Evolutionary conservation across 768 basidiomycete genomes (phyloP).

Genomic region (Coprinopsis cinerea): DNA sequence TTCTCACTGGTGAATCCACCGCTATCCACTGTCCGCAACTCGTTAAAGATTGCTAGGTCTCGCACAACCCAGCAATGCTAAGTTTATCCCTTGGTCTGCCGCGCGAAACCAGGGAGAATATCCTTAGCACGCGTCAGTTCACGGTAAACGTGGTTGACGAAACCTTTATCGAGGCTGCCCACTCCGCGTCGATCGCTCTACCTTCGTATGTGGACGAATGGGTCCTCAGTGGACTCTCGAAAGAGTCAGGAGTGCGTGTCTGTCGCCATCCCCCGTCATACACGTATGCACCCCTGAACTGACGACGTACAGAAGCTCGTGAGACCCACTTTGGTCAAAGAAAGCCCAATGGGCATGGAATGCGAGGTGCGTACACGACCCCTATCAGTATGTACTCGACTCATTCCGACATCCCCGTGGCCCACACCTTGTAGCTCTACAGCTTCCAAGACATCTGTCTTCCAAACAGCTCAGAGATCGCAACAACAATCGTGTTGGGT

Average conservation of each 20-base stretch:
- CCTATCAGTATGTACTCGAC: not conserved
- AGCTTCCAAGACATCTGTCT: conserved; percentile 42
- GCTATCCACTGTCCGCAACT: not conserved
- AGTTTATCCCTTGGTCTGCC: conserved; percentile 52
- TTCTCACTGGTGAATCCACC: conserved; percentile 49
- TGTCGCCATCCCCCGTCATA: conserved; percentile 2
- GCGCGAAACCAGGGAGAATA: conserved; percentile 63
- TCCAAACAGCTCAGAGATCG: conserved; percentile 28
- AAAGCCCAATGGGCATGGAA: conserved; percentile 56
- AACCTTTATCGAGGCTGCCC: conserved; percentile 51
- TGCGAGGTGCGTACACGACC: conserved; percentile 41
- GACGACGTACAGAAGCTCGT: conserved; percentile 34
- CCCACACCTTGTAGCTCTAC: conserved; percentile 33
- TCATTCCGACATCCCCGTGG: conserved; percentile 9
- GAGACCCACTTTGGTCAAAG: conserved; percentile 46
- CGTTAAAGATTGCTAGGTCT: conserved; percentile 33
- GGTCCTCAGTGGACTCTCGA: conserved; percentile 54
- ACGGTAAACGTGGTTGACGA: conserved; percentile 70
- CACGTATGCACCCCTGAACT: not conserved
- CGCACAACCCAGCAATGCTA: conserved; percentile 61
- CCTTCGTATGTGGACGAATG: conserved; percentile 52
- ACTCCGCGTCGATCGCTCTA: conserved; percentile 49
- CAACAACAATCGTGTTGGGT: conserved; percentile 45
- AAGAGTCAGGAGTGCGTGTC: conserved; percentile 43
- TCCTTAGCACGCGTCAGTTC: conserved; percentile 60